Conservation (phyloP, 2,329 filamentous ascomycete genomes). For the Coniochaeta ligniaria region DNA sequence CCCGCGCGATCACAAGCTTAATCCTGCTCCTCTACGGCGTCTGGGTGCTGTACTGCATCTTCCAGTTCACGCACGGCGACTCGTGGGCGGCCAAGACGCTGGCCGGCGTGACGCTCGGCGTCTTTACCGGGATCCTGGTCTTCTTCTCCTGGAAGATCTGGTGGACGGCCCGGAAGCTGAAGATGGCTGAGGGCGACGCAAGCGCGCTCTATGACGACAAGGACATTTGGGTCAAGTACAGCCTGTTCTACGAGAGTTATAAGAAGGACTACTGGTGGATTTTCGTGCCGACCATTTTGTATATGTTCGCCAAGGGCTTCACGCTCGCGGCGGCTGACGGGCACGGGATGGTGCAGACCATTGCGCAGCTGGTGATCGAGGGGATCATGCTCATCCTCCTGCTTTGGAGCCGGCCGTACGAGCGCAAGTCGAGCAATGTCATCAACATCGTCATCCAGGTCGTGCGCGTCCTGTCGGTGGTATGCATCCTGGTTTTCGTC, state of each 20-base stretch:
- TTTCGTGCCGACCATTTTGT: constrained; percentile 82
- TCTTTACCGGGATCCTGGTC: constrained; percentile 74
- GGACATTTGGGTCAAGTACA: constrained; percentile 89
- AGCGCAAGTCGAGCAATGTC: constrained; percentile 79
- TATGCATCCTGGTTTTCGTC: constrained; percentile 87
- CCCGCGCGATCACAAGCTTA: constrained; percentile 80
- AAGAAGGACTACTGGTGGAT: constrained; percentile 96
- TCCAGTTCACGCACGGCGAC: constrained; percentile 88
- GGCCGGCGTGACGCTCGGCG: constrained; percentile 69
- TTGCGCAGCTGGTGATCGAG: constrained; percentile 76
- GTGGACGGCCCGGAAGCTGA: constrained; percentile 65
- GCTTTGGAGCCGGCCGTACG: constrained; percentile 79
- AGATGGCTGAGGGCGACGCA: constrained; percentile 66
- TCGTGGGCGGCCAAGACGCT: constrained; percentile 87
- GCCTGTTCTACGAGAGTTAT: constrained; percentile 94
- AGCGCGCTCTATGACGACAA: constrained; percentile 79
- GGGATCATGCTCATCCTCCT: constrained; percentile 70
- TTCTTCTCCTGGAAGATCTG: constrained; percentile 86
- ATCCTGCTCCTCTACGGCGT: constrained; percentile 89
- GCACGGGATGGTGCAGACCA: constrained; percentile 74
- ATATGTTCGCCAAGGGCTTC: constrained; percentile 84
- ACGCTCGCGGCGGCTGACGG: constrained; percentile 81
- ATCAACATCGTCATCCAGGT: constrained; percentile 91
- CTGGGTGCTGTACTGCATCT: constrained; percentile 94
- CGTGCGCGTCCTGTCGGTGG: constrained; percentile 80